Percentiles rank a stretch among this genome's conserved stretches.
phyloP scores from a whole-genome alignment of 352 stramenopile species.

The Globisporangium ultimum region DNA sequence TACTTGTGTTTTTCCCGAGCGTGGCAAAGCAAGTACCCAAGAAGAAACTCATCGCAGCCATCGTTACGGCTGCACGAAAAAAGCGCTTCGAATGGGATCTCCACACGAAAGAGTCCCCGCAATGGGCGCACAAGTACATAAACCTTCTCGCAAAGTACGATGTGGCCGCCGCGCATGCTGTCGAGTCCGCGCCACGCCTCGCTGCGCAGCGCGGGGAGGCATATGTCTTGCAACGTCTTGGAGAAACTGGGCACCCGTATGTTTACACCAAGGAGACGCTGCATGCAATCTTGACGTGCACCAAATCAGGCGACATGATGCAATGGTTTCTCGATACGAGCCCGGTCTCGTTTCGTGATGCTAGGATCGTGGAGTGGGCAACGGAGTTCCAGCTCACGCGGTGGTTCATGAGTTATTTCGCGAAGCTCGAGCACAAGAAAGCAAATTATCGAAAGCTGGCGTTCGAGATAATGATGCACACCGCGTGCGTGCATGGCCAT shows the following conservation, averaged over 20 bases:
- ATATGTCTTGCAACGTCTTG: conserved; percentile 21
- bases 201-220: conserved; percentile 30
- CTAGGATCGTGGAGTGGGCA: conserved; percentile 26
- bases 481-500: conserved; percentile 26
- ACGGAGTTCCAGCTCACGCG: conserved; percentile 24
- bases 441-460: not conserved
- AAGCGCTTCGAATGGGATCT: conserved; percentile 28
- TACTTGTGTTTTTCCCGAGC: conserved; percentile 16
- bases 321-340: conserved; percentile 30
- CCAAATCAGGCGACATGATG: conserved; percentile 24
- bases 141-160: conserved; percentile 16
- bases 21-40: not conserved
- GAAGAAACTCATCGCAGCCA: too few relatives aligned
- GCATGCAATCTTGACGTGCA: conserved; percentile 26
- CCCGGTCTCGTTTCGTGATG: conserved; percentile 14
- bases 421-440: conserved; percentile 1
- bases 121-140: conserved; percentile 26
- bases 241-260: conserved; percentile 21
- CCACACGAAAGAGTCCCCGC: conserved; percentile 22
- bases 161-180: conserved; percentile 11
- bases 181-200: conserved; percentile 30
- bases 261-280: conserved; percentile 31
- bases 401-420: conserved; percentile 23
- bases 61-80: not conserved
- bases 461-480: conserved; percentile 27